A percentile compares a stretch with the other conserved stretches of the same genome.
Evolutionary conservation across 129 eudicot species (phyloP).

Genomic region (Helichrysum umbraculigerum): DNA sequence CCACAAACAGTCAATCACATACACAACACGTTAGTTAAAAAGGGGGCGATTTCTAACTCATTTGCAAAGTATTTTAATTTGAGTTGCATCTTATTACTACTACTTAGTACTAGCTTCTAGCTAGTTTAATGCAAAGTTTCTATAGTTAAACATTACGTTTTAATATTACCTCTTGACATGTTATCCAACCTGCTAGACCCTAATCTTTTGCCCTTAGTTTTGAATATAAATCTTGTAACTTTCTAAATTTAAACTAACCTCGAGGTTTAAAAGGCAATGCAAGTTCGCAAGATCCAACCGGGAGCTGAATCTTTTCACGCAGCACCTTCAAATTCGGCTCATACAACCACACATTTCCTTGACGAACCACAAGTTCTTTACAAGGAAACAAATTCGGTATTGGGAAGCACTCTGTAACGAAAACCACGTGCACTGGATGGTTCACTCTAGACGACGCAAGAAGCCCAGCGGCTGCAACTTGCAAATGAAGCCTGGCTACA

Average conservation of each 20-base stretch:
- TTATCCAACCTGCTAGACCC: no score
- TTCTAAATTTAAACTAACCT: slow-evolving; percentile 48
- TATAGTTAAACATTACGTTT: no score
- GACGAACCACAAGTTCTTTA: slow-evolving; percentile 69
- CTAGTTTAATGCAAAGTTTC: no score
- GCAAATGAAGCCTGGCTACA: slow-evolving; percentile 85
- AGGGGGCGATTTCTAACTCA: background rate
- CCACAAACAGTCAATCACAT: slow-evolving; percentile 6
- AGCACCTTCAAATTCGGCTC: slow-evolving; percentile 63
- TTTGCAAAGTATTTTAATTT: background rate
- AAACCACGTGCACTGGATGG: slow-evolving; percentile 58
- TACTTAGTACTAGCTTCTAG: no score
- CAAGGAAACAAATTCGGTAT: slow-evolving; percentile 79
- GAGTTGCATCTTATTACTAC: background rate
- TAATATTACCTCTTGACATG: no score
- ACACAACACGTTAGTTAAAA: background rate
- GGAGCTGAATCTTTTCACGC: slow-evolving; percentile 71
- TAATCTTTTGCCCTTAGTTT: no score
- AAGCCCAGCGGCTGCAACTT: slow-evolving; percentile 72
- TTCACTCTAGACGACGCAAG: slow-evolving; percentile 56
- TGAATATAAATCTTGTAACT: no score
- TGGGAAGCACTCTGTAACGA: slow-evolving; percentile 73
- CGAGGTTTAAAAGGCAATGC: slow-evolving; percentile 72
- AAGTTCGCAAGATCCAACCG: slow-evolving; percentile 96
- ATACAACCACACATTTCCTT: slow-evolving; percentile 80